Evolutionary conservation across 305 asterid genomes (phyloP).

Genomic region (Solanum hybrid): DNA sequence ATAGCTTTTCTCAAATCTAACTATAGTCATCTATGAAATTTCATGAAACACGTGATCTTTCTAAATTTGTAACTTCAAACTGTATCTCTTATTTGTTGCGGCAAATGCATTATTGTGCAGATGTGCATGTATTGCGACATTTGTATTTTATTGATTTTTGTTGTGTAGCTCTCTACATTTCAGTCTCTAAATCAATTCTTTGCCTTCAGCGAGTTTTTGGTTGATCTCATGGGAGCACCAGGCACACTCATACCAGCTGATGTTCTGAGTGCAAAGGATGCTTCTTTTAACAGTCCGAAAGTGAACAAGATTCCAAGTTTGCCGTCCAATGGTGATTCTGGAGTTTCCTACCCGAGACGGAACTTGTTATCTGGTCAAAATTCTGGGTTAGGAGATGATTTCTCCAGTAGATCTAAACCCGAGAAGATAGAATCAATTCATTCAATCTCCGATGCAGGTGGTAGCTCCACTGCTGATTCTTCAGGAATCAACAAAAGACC

Average conservation of each 20-base stretch:
- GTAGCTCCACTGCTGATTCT: conserved; percentile 50
- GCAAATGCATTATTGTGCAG: not conserved
- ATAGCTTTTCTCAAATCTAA: not conserved
- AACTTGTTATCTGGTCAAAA: conserved; percentile 22
- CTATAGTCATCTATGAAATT: not conserved
- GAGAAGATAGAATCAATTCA: conserved; percentile 37
- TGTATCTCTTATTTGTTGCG: not conserved
- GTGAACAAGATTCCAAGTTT: conserved; percentile 39
- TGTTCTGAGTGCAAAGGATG: conserved; percentile 61
- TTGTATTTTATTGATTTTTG: conserved; percentile 2
- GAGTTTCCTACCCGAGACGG: conserved; percentile 24
- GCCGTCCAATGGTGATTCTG: conserved; percentile 29
- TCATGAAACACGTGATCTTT: not conserved
- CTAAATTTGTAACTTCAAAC: not conserved
- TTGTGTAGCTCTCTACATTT: conserved; percentile 10
- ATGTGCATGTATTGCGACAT: not conserved
- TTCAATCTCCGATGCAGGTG: conserved; percentile 26
- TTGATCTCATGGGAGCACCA: conserved; percentile 99
- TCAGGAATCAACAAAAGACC: conserved; percentile 40
- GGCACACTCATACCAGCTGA: conserved; percentile 94
- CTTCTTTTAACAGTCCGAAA: conserved; percentile 48
- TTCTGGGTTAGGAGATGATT: conserved; percentile 27
- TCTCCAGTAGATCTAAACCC: conserved; percentile 24
- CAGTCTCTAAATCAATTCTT: conserved; percentile 28
- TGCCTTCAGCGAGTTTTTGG: conserved; percentile 83